Conservation (phyloP, 371 early-diverging fungal genomes). For the Capillidium heterosporum region DNA sequence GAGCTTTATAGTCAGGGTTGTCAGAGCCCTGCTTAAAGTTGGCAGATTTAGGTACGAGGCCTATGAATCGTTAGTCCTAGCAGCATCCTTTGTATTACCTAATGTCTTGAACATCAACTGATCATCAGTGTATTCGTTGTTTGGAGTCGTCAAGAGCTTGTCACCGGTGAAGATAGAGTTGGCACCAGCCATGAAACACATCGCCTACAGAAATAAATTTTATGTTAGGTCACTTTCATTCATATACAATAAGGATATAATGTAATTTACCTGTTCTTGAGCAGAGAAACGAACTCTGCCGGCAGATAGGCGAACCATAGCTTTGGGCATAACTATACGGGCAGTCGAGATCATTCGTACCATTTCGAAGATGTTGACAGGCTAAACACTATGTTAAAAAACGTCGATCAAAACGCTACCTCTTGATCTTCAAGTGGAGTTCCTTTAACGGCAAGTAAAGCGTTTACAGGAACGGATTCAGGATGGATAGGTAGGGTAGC, state of each 20-base stretch:
- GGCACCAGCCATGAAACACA: conserved; percentile 76
- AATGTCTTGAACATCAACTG: conserved; percentile 56
- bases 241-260: background rate
- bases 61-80: conserved; percentile 10
- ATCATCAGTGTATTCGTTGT: conserved; percentile 55
- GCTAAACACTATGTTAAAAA: conserved; percentile 13
- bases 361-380: conserved; percentile 76
- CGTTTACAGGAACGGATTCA: conserved; percentile 73
- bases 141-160: conserved; percentile 67
- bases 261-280: conserved; percentile 39
- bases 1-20: background rate
- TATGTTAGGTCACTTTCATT: background rate
- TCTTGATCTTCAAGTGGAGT: conserved; percentile 64
- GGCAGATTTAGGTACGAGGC: conserved; percentile 45
- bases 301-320: conserved; percentile 74
- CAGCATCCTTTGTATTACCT: conserved; percentile 18
- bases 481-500: conserved; percentile 58
- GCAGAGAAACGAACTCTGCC: conserved; percentile 60
- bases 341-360: conserved; percentile 74
- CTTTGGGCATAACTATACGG: conserved; percentile 64
- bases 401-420: conserved; percentile 12
- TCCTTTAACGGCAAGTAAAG: conserved; percentile 62
- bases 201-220: conserved; percentile 15
- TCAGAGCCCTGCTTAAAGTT: conserved; percentile 37
- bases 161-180: conserved; percentile 80